These are phyloP conservation scores for Geum urbanum DNA, from an alignment of 306 rosid genomes.

Conservation along the genomic window DNA sequence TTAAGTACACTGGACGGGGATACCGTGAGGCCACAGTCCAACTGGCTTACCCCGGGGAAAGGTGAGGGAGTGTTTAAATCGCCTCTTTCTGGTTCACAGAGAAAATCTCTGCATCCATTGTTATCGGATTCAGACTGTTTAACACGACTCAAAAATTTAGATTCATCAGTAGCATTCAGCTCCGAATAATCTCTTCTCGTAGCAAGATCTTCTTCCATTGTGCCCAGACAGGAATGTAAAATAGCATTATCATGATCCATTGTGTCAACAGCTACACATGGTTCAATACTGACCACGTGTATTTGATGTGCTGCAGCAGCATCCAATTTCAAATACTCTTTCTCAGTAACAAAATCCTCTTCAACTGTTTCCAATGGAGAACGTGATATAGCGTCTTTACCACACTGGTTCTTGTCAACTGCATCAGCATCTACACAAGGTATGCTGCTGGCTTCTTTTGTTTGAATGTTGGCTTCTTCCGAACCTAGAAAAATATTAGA, in stretches of 20 bases:
- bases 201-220: constrained; percentile 30
- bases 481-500: constrained; percentile 27
- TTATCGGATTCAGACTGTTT: constrained; percentile 27
- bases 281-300: constrained; percentile 17
- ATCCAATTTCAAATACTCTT: constrained; percentile 28
- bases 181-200: constrained; percentile 27
- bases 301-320: constrained; percentile 20
- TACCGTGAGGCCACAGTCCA: constrained; percentile 38
- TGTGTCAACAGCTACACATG: constrained; percentile 39
- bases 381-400: constrained; percentile 32
- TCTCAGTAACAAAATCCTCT: constrained; percentile 27
- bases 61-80: constrained; percentile 31
- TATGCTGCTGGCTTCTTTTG: constrained; percentile 31
- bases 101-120: constrained; percentile 18
- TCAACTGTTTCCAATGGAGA: constrained; percentile 28
- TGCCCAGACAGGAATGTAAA: constrained; percentile 23
- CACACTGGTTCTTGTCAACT: constrained; percentile 27
- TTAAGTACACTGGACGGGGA: constrained; percentile 49
- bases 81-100: constrained; percentile 29
- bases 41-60: constrained; percentile 33
- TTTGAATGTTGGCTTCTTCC: constrained; percentile 31
- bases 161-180: constrained; percentile 30
- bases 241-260: constrained; percentile 32
- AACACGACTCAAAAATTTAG: constrained; percentile 30
- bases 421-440: constrained; percentile 43